Base-by-base conservation (phyloP, 306 rosid species). In the Pyrus betulifolia region DNA sequence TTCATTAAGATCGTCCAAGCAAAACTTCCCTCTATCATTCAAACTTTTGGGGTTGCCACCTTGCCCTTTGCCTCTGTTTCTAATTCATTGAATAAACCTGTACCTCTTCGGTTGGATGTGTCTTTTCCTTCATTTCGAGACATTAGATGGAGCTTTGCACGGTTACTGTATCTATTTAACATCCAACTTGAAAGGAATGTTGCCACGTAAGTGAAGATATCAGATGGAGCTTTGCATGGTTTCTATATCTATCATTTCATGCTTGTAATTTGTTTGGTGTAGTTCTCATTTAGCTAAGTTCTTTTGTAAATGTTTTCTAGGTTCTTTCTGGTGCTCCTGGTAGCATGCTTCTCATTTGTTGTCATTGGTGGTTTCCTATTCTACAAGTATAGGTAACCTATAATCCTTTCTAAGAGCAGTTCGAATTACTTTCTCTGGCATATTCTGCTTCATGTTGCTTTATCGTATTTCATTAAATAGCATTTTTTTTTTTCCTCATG, bases 161-260 rank as follows among this genome's bases (percentile, higher is more conserved):
- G 99, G 79, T 64, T 91, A 79, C 70, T 89, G 54, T 95, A 92
- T 87, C 84, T 92, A 63, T 93, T 95, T 80, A 84, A 95, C 79
- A 75, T 92, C 78, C 98, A 91, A 78, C 86, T 95, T 35, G 99
- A 95, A 81, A 89, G 89, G 85, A 95, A 95, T 81, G 92, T 92
- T 86, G 92, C 89, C 82, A 92, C 93, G 99, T 95, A 95, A 95
- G 98, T 89, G 58, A 69, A 15, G 21, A 49, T 49, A 15, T 49
- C 18, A 18, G 55, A 49, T 15, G 18, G 21, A 49, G 55, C 55
- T 15, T 49, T 49, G 55, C 55, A 49, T 15, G 18, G 55, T 17
- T 49, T 15, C 55, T 0, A 0, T 49, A 19, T 59, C 60, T 64
- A 44, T 19, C 61, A 42, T 33, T 19, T 30, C 51, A 8, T 63